A percentile compares a stretch with the other conserved stretches of the same genome.
phyloP scores from a whole-genome alignment of 1,139 yeast species.

The Hemisphaericaspora lyxosophila region DNA sequence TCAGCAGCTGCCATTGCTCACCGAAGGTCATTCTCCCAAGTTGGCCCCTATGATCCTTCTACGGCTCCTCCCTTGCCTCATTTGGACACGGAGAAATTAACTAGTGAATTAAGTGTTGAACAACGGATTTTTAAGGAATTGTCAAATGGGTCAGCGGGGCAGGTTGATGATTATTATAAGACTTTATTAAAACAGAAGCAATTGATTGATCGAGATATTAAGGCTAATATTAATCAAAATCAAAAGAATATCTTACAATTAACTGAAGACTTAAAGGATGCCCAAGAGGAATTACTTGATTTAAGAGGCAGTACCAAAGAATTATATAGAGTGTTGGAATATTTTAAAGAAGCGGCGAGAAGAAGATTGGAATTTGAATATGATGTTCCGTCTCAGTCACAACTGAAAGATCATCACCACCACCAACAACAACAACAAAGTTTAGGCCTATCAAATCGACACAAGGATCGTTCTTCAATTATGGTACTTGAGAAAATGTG shows the following conservation, averaged over 20 bases:
- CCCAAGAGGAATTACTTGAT: conserved; percentile 63
- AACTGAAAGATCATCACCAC: conserved; percentile 5
- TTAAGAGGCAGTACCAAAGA: conserved; percentile 63
- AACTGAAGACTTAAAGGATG: conserved; percentile 60
- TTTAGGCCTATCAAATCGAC: conserved; percentile 13
- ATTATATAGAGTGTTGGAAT: conserved; percentile 60
- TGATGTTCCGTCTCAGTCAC: conserved; percentile 9
- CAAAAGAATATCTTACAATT: conserved; percentile 71
- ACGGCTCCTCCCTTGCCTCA: conserved; percentile 44
- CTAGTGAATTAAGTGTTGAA: conserved; percentile 10
- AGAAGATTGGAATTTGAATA: conserved; percentile 43
- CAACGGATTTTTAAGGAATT: conserved; percentile 53
- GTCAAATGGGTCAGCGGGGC: conserved; percentile 67
- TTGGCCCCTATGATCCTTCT: conserved; percentile 24
- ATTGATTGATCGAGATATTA: conserved; percentile 62
- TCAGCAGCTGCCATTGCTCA: conserved; percentile 41
- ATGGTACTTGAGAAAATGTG: conserved; percentile 75
- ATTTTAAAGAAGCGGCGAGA: conserved; percentile 71
- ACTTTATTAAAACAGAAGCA: conserved; percentile 53
- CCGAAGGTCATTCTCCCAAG: conserved; percentile 27
- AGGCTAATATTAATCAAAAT: conserved; percentile 64
- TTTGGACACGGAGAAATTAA: conserved; percentile 12
- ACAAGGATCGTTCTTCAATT: conserved; percentile 66
- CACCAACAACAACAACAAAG: conserved; percentile 5
- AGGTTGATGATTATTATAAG: conserved; percentile 70